Base-by-base conservation (phyloP, 306 rosid genomes). In the Canavalia gladiata region DNA sequence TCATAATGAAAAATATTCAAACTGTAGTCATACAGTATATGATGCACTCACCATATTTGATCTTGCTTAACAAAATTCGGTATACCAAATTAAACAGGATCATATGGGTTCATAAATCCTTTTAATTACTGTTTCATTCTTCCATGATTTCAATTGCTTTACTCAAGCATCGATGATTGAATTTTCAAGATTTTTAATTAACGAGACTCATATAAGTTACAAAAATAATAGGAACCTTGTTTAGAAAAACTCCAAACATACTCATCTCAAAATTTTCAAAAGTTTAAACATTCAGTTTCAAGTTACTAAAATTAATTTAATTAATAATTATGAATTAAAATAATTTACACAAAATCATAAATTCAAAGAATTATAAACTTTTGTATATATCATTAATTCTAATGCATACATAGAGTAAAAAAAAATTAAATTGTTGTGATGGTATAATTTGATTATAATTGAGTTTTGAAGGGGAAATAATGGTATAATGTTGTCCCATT, bases 41-140 rank as follows among this genome's bases (percentile, higher is more conserved):
- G 52, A 68, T 79, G 70, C 42, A 58, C 55, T 51, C 42, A 58
- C 55, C 41, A 13, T 52, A 69, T 33, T 10, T 33, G 70, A 56
- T 68, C 51, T 11, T 68, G 55, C 69, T 45, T 45, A 55, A 56
- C 72, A 70, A 58, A 70, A 70, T 57, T 60, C 33, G 84, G 78
- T 80, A 28, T 28, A 47, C 78, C 84, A 12, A 80, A 76, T 64
- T 76, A 64, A 76, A 58, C 33, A 57, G 7, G 56, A 13, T 47
- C 52, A 37, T 8, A 8, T 13, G 70, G 7, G 49, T 68, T 68
- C 39, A 45, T 31, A 3, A 55, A 18, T 18, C 41, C 51, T 79
- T 68, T 41, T 29, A 69, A 47, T 69, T 34, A 58, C 51, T 79
- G 29, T 58, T 66, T 67, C 62, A 45, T 57, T 69, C 69, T 58